These are phyloP conservation scores for Musa troglodytarum DNA, from an alignment of 176 grass and related monocot species.

Conservation along the genomic window DNA sequence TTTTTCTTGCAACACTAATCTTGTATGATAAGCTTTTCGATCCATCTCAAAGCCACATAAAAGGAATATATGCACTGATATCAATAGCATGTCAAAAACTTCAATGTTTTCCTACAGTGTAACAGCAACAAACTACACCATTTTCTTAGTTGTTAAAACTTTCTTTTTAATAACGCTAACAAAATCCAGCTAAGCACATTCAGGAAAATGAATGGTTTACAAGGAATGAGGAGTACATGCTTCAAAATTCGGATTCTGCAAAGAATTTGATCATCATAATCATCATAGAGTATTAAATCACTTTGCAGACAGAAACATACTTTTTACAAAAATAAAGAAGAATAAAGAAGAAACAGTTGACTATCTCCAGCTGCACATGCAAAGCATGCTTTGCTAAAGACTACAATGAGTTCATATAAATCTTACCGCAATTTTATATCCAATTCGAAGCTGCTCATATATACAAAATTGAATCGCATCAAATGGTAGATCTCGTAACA, in stretches of 20 bases:
- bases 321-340: neutral
- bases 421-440: slow-evolving; percentile 61
- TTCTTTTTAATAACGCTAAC: neutral
- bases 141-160: neutral
- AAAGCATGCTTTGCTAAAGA: neutral
- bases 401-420: neutral
- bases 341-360: neutral
- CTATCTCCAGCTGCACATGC: neutral
- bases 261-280: neutral
- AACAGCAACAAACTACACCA: too few relatives aligned
- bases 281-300: neutral
- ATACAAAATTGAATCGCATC: slow-evolving; percentile 95
- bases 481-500: slow-evolving; percentile 86
- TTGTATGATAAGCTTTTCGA: too few relatives aligned
- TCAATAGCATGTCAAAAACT: too few relatives aligned
- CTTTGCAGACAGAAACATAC: neutral
- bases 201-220: too few relatives aligned
- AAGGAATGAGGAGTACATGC: neutral
- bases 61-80: too few relatives aligned
- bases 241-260: neutral
- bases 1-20: too few relatives aligned
- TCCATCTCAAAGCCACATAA: too few relatives aligned
- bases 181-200: too few relatives aligned
- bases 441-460: slow-evolving; percentile 92
- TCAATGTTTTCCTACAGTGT: too few relatives aligned